phyloP scores from a whole-genome alignment of 106 monocot genomes.

The Dendrobium nobile region DNA sequence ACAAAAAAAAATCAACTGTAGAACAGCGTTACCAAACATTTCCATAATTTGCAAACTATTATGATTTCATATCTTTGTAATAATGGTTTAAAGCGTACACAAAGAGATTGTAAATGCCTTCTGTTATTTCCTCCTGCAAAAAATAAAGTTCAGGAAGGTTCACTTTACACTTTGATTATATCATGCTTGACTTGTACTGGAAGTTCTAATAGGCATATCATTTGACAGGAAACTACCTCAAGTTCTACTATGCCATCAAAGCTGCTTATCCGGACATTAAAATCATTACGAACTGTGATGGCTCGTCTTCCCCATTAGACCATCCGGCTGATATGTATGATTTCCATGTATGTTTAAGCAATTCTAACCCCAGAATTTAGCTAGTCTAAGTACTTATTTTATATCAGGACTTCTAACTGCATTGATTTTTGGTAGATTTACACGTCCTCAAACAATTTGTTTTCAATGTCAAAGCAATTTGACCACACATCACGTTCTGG shows the following conservation, averaged over 20 bases:
- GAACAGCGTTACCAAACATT: not conserved
- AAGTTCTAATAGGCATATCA: conserved; percentile 4
- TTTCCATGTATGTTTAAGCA: conserved; percentile 58
- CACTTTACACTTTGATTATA: not conserved
- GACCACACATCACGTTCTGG: conserved; percentile 59
- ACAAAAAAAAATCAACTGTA: not conserved
- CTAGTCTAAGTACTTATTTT: not conserved
- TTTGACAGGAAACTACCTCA: conserved; percentile 71
- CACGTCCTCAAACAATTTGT: conserved; percentile 61
- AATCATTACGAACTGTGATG: conserved; percentile 86
- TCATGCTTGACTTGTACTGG: not conserved
- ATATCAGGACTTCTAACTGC: not conserved
- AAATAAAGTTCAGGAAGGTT: not conserved
- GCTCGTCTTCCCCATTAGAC: conserved; percentile 45
- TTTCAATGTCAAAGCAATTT: conserved; percentile 62
- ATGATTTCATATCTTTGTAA: not conserved
- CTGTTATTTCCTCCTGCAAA: not conserved
- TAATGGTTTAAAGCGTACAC: not conserved
- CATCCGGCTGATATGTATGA: conserved; percentile 97
- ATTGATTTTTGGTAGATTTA: conserved; percentile 49
- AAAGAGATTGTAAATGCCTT: not conserved
- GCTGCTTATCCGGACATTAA: conserved; percentile 79
- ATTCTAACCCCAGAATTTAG: not conserved
- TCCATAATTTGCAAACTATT: not conserved
- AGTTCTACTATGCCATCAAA: conserved; percentile 82